Evolutionary conservation across 2,329 filamentous ascomycete genomes (phyloP).

Genomic region (Cephalotrichum gorgonifer): DNA sequence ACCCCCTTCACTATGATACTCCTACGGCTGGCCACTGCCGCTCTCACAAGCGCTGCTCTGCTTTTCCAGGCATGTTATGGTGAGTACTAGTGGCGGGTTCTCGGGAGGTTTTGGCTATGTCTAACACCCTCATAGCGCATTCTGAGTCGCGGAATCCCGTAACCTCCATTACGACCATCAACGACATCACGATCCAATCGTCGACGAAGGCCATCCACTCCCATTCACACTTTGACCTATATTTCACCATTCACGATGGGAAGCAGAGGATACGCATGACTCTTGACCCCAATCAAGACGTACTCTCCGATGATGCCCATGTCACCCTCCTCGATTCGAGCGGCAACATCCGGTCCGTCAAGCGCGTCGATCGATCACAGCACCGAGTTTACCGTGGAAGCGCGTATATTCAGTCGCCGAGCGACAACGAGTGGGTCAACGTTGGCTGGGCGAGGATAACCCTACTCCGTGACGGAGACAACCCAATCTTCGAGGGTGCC

Average conservation of each 20-base stretch:
- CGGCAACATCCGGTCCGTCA: conserved; percentile 55
- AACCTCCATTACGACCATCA: conserved; percentile 59
- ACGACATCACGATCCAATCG: conserved; percentile 68
- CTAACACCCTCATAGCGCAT: conserved; percentile 37
- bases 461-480: conserved; percentile 62
- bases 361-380: conserved; percentile 59
- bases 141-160: conserved; percentile 70
- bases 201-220: conserved; percentile 71
- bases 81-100: conserved; percentile 10
- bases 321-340: conserved; percentile 63
- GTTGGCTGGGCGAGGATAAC: conserved; percentile 82
- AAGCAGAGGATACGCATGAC: conserved; percentile 64
- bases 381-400: conserved; percentile 81
- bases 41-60: conserved; percentile 18
- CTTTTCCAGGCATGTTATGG: conserved; percentile 20
- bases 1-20: conserved; percentile 18
- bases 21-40: conserved; percentile 18
- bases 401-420: conserved; percentile 56
- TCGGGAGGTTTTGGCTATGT: not conserved
- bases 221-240: conserved; percentile 73
- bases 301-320: conserved; percentile 65
- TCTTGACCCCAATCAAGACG: conserved; percentile 84
- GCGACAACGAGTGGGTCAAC: conserved; percentile 58
- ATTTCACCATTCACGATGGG: conserved; percentile 61
- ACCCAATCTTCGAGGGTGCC: conserved; percentile 81